Base-by-base conservation (phyloP, 2,329 filamentous ascomycete genomes). In the Pseudogymnoascus sp. region DNA sequence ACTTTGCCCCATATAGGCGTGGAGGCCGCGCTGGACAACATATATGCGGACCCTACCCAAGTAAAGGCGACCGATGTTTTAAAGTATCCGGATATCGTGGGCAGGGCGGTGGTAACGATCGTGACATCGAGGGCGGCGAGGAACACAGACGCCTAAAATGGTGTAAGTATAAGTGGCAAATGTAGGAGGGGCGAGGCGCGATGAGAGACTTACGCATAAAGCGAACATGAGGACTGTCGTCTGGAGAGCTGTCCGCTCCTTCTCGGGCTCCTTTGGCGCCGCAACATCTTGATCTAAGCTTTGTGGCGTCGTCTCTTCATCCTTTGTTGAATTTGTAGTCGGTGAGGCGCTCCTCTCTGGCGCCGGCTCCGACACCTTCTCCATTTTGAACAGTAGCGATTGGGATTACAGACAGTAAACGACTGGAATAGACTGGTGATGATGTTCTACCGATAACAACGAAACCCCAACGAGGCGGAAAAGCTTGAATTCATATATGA, bases 41-140 rank as follows among this genome's bases (percentile, higher is more conserved):
- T 76, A 71, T 88, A 92, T 0, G 88, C 83, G 28, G 82, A 85
- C 1, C 88, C 89, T 63, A 93, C 88, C 90, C 89, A 92, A 12
- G 85, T 84, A 73, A 91, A 92, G 1, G 69, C 68, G 2, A 64
- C 68, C 3, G 75, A 72, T 4, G 78, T 79, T 15, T 80, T 71
- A 66, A 83, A 82, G 35, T 80, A 72, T 63, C 78, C 75, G 14
- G 77, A 76, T 59, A 86, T 86, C 1, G 82, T 84, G 0, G 84
- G 83, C 0, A 86, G 73, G 2, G 83, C 82, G 3, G 84, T 86
- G 0, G 83, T 82, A 60, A 86, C 77, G 64, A 86, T 86, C 0
- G 83, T 84, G 6, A 63, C 64, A 61, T 73, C 71, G 25, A 73
- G 67, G 2, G 71, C 71, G 0, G 69, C 70, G 11, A 73, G 68